These are phyloP conservation scores for Colletotrichum tofieldiae DNA, from an alignment of 2,329 filamentous ascomycete species.

Conservation along the genomic window DNA sequence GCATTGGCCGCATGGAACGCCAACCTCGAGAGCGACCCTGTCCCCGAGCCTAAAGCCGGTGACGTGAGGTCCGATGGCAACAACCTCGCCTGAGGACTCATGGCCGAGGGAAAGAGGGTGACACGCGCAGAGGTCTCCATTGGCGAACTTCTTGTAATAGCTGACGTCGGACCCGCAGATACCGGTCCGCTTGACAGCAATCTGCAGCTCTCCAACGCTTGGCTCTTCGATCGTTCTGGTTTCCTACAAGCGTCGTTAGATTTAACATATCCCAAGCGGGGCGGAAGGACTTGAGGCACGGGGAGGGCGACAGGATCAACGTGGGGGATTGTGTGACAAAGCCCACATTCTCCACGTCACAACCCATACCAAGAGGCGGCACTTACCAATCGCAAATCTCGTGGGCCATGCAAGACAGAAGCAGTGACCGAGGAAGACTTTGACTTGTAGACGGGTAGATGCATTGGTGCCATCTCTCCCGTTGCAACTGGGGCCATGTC, in stretches of 20 bases:
- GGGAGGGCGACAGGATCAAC: conserved; percentile 33
- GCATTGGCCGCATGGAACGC: conserved; percentile 68
- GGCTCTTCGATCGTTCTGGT: conserved; percentile 64
- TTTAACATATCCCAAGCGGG: conserved; percentile 28
- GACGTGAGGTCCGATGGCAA: conserved; percentile 68
- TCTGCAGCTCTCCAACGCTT: conserved; percentile 71
- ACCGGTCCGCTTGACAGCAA: conserved; percentile 76
- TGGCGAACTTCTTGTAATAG: conserved; percentile 82
- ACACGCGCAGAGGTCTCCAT: conserved; percentile 78
- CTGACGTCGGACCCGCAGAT: conserved; percentile 81
- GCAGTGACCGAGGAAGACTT: conserved; percentile 65
- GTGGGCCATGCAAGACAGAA: conserved; percentile 71
- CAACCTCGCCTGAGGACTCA: conserved; percentile 73
- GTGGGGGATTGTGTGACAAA: conserved; percentile 52
- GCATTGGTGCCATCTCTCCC: conserved; percentile 60
- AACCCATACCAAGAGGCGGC: conserved; percentile 22
- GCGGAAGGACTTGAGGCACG: conserved; percentile 17
- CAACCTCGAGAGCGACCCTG: conserved; percentile 72
- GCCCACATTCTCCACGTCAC: conserved; percentile 36
- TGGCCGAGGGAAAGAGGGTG: conserved; percentile 77
- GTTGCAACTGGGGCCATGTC: conserved; percentile 68
- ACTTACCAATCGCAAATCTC: conserved; percentile 71
- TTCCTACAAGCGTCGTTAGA: conserved; percentile 59
- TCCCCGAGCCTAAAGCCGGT: conserved; percentile 69
- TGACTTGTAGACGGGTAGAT: conserved; percentile 57